phyloP scores from a whole-genome alignment of 306 rosid species.

The Inga leiocalycina region DNA sequence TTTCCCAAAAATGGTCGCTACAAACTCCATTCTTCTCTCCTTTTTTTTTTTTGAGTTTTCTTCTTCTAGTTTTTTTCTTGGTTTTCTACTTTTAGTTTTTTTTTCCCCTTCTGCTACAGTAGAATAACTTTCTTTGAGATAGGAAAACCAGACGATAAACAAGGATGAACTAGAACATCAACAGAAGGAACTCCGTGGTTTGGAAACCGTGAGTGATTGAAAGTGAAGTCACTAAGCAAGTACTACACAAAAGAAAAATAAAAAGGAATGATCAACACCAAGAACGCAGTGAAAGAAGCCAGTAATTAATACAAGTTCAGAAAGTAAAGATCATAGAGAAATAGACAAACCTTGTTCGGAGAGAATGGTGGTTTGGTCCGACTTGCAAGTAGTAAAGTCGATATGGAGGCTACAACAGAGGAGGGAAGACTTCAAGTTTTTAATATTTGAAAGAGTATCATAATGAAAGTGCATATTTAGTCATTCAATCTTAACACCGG shows the following conservation, averaged over 20 bases:
- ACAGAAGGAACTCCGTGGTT: neutral
- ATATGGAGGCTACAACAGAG: no score
- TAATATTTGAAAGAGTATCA: no score
- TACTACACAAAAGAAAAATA: neutral
- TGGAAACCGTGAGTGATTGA: no score
- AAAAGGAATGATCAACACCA: neutral
- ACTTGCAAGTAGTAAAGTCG: no score
- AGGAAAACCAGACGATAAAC: neutral
- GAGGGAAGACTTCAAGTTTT: no score
- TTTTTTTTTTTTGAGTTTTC: no score
- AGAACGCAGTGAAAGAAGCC: neutral
- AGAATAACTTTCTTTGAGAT: neutral
- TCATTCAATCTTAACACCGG: no score
- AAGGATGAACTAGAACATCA: neutral
- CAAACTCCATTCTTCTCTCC: neutral
- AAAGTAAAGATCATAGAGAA: neutral
- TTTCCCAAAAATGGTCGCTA: neutral
- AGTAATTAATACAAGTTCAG: neutral
- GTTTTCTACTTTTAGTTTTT: no score
- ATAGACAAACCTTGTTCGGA: neutral
- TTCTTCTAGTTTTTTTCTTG: no score
- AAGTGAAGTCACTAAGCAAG: neutral
- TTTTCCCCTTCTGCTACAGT: neutral
- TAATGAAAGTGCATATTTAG: no score
- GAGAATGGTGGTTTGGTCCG: no score